Percentiles rank a stretch among this genome's conserved stretches.
phyloP scores from a whole-genome alignment of 1,139 yeast species.

The Taphrina betulina region DNA sequence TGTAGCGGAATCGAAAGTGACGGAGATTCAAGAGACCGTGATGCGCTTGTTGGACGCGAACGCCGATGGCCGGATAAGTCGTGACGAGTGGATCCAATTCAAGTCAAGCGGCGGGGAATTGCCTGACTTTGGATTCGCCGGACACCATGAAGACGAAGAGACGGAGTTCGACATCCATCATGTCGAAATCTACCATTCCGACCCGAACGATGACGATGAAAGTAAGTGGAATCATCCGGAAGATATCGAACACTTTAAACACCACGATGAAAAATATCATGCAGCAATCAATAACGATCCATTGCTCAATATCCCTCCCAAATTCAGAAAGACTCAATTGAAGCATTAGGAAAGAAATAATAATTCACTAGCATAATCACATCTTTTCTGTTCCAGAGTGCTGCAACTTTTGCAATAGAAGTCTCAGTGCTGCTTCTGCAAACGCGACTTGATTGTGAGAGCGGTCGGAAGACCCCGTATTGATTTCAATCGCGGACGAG shows the following conservation, averaged over 20 bases:
- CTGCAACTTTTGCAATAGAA: no score
- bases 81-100: slow-evolving; percentile 72
- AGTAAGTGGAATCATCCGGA: slow-evolving; percentile 39
- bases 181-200: slow-evolving; percentile 82
- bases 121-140: slow-evolving; percentile 93
- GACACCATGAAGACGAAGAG: slow-evolving; percentile 94
- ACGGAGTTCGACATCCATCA: slow-evolving; percentile 57
- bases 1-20: slow-evolving; percentile 35
- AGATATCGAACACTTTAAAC: slow-evolving; percentile 36
- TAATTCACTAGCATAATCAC: no score
- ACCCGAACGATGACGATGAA: slow-evolving; percentile 42
- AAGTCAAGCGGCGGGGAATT: slow-evolving; percentile 63
- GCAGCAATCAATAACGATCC: slow-evolving; percentile 27
- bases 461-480: no score
- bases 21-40: slow-evolving; percentile 55
- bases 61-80: slow-evolving; percentile 60
- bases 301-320: slow-evolving; percentile 26
- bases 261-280: slow-evolving; percentile 34
- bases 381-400: no score
- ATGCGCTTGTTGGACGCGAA: slow-evolving; percentile 63
- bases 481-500: no score
- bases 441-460: no score
- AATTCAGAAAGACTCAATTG: slow-evolving; percentile 16
- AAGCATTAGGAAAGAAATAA: no score
- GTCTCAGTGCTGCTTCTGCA: no score